These are phyloP conservation scores for Fagopyrum esculentum DNA, from an alignment of 148 eudicot genomes.

Conservation along the genomic window DNA sequence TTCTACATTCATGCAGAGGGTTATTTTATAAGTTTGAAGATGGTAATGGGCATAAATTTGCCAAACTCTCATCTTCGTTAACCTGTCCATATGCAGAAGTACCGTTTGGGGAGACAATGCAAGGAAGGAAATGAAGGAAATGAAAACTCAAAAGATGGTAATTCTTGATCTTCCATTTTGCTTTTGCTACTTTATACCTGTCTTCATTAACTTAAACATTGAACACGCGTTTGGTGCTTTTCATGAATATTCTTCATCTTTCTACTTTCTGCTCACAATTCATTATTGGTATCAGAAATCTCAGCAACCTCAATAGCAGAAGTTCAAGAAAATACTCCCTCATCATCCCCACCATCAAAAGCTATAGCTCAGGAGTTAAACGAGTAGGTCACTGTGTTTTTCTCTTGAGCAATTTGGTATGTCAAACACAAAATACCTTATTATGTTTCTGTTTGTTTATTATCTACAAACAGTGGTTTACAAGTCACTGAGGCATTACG, in stretches of 20 bases:
- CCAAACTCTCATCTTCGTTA: neutral
- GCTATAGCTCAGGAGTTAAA: constrained; percentile 49
- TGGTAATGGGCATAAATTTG: neutral
- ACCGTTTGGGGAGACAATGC: constrained; percentile 39
- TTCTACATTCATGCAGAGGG: neutral
- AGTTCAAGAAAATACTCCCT: constrained; percentile 55
- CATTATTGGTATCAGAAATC: constrained; percentile 4
- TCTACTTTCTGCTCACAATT: neutral
- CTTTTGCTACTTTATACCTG: neutral
- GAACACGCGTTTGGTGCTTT: neutral
- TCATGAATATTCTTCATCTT: neutral
- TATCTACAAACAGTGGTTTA: constrained; percentile 39
- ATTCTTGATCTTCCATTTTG: constrained; percentile 2
- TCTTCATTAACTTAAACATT: neutral
- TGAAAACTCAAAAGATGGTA: constrained; percentile 36
- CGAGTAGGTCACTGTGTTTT: constrained; percentile 37
- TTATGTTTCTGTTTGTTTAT: neutral
- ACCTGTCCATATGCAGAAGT: constrained; percentile 24
- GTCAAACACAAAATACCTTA: neutral
- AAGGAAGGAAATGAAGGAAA: constrained; percentile 30
- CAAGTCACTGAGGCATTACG: constrained; percentile 83
- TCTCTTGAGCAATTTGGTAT: constrained; percentile 1
- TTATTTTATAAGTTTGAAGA: neutral
- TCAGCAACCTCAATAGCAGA: constrained; percentile 54
- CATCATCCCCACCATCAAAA: constrained; percentile 50